A percentile compares a stretch with the other conserved stretches of the same genome.
Evolutionary conservation across 2,329 filamentous ascomycete genomes (phyloP).

Genomic region (Pseudocercospora cruenta): DNA sequence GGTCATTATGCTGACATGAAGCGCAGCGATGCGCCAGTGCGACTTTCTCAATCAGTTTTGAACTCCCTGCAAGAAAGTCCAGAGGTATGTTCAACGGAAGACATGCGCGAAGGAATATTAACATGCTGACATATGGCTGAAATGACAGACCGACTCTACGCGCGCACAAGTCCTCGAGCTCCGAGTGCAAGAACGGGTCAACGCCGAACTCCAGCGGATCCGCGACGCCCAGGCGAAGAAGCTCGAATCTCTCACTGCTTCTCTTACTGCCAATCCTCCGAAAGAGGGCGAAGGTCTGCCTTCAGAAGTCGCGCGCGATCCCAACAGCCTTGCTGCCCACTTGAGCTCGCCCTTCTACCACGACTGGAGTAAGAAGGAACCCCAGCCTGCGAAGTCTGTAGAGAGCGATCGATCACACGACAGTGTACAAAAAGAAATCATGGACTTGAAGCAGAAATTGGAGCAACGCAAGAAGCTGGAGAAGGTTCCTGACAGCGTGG

Average conservation of each 20-base stretch:
- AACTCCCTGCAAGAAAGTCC: conserved; percentile 81
- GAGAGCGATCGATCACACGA: conserved; percentile 53
- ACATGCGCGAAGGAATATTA: conserved; percentile 9
- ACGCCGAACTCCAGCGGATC: conserved; percentile 80
- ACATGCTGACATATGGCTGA: conserved; percentile 1
- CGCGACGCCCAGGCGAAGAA: conserved; percentile 70
- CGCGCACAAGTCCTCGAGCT: conserved; percentile 82
- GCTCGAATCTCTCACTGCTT: conserved; percentile 68
- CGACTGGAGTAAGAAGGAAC: conserved; percentile 38
- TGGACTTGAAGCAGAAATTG: conserved; percentile 56
- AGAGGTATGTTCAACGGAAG: conserved; percentile 63
- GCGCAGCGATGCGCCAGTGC: conserved; percentile 62
- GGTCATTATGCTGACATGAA: conserved; percentile 13
- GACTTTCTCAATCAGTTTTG: conserved; percentile 79
- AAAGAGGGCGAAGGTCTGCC: conserved; percentile 38
- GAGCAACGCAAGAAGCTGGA: conserved; percentile 60
- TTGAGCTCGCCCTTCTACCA: conserved; percentile 42
- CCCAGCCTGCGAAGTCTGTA: conserved; percentile 46
- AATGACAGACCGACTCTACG: conserved; percentile 77
- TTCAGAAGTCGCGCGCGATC: conserved; percentile 19
- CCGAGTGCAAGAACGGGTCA: conserved; percentile 84
- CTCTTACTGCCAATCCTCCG: conserved; percentile 44
- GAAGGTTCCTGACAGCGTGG: conserved; percentile 70
- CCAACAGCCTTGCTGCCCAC: conserved; percentile 37
- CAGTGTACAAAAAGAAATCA: conserved; percentile 61